Base-by-base conservation (phyloP, 805 yeast species). In the Peterozyma toletana region DNA sequence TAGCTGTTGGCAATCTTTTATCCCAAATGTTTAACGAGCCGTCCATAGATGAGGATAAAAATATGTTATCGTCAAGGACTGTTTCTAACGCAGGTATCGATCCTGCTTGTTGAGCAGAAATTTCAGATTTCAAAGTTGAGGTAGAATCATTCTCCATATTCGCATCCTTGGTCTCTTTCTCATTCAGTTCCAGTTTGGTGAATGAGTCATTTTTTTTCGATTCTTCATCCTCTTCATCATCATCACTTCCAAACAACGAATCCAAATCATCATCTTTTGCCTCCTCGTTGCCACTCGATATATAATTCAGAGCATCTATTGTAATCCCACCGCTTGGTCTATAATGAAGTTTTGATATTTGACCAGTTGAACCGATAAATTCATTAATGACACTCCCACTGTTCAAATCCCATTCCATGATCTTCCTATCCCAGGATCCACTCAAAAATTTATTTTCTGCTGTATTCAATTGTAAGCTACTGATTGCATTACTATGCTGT, bases 11-110 rank as follows among this genome's bases (percentile, higher is more conserved):
- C 1, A 53, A 33, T 46, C 99, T 71, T 4, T 73, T 63, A 59
- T 93, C 99, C 96, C 96, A 90, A 4, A 93, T 62, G 48, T 77
- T 78, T 2, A 90, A 59, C 0, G 80, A 69, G 5, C 99, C 99
- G 58, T 90, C 93, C 43, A 89, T 79, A 7, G 89, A 77, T 0
- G 96, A 80, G 1, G 95, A 73, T 67, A 89, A 60, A 57, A 93
- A 87, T 1, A 85, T 69, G 38, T 71, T 64, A 34, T 76, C 70
- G 33, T 44, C 47, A 16, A 11, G 14, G 7, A 35, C 15, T 30
- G 21, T 17, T 17, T 38, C 42, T 9, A 30, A 21, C 5, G 14
- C 21, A 7, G 35, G 29, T 9, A 18, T 17, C 10, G 17, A 13
- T 9, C 37, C 42, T 5, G 5, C 5, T 39, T 43, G 45, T 35